Conservation (phyloP, 495 filamentous ascomycete genomes). For the Cercophora newfieldiana region DNA sequence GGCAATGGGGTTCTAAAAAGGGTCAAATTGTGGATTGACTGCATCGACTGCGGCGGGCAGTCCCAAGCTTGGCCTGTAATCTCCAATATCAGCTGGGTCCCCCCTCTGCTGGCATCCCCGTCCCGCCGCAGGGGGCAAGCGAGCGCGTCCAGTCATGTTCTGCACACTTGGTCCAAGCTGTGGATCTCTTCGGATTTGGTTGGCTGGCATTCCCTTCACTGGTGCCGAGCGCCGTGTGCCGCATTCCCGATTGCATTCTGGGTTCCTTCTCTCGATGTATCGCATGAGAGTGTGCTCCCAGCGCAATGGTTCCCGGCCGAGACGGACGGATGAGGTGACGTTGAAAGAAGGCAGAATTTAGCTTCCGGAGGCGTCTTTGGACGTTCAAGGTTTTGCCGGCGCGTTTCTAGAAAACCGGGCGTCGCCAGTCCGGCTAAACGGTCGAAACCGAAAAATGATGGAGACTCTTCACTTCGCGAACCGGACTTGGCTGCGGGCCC, state of each 20-base stretch:
- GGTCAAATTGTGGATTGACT: background rate
- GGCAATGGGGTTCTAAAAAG: background rate
- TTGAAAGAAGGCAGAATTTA: background rate
- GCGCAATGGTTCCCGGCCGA: background rate
- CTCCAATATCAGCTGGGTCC: background rate
- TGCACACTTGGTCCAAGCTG: background rate
- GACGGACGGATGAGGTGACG: background rate
- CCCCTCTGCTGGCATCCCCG: conserved; percentile 2
- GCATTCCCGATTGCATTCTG: background rate
- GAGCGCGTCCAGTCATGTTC: background rate
- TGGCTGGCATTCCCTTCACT: background rate
- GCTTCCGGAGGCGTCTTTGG: background rate
- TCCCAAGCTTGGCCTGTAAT: background rate
- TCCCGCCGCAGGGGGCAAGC: background rate
- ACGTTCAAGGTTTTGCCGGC: background rate
- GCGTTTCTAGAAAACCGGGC: background rate
- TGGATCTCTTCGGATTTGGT: background rate
- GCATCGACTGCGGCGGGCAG: background rate
- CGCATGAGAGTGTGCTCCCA: background rate
- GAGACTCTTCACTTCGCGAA: background rate
- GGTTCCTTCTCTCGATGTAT: background rate
- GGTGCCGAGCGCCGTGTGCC: background rate
- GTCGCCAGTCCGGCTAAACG: background rate
- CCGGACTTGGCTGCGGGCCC: background rate
- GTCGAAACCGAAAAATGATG: background rate